Percentiles rank a stretch among this genome's conserved stretches.
Conservation (phyloP, 2,329 filamentous ascomycete genomes). For the Hirsutella minnesotensis region DNA sequence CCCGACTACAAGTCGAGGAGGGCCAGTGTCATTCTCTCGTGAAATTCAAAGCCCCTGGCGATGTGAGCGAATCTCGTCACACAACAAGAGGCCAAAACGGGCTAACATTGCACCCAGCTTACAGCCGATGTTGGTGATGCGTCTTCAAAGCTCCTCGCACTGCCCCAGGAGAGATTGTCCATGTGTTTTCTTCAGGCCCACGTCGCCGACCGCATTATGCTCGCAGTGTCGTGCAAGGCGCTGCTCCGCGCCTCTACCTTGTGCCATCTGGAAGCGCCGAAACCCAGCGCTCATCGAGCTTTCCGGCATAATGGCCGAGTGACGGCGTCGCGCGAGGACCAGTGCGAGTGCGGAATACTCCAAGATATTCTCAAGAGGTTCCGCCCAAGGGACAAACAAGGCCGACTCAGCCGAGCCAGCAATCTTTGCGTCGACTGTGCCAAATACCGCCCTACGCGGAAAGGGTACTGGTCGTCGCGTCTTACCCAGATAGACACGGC, state of each 20-base stretch:
- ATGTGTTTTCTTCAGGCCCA: neutral
- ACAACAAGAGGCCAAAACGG: too few species aligned
- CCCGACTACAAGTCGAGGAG: too few species aligned
- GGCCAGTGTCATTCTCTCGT: too few species aligned
- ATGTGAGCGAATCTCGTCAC: too few species aligned
- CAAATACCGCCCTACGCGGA: too few species aligned
- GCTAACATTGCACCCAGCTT: neutral
- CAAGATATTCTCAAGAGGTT: constrained; percentile 8
- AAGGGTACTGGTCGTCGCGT: too few species aligned
- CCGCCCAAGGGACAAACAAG: constrained; percentile 5
- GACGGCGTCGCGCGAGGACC: neutral
- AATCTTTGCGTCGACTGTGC: too few species aligned
- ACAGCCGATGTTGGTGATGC: neutral
- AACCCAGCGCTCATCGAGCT: neutral
- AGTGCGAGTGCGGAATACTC: constrained; percentile 8
- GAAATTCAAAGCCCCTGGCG: too few species aligned
- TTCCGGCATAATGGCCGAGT: too few species aligned
- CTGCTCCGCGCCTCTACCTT: neutral
- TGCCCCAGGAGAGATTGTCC: neutral
- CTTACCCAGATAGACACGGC: too few species aligned
- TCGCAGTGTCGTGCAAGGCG: neutral
- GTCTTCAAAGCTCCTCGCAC: neutral
- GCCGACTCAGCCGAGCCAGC: neutral
- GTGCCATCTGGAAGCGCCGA: neutral
- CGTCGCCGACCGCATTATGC: neutral